Evolutionary conservation across 2,329 filamentous ascomycete genomes (phyloP).

Genomic region (Metarhizium sp.): DNA sequence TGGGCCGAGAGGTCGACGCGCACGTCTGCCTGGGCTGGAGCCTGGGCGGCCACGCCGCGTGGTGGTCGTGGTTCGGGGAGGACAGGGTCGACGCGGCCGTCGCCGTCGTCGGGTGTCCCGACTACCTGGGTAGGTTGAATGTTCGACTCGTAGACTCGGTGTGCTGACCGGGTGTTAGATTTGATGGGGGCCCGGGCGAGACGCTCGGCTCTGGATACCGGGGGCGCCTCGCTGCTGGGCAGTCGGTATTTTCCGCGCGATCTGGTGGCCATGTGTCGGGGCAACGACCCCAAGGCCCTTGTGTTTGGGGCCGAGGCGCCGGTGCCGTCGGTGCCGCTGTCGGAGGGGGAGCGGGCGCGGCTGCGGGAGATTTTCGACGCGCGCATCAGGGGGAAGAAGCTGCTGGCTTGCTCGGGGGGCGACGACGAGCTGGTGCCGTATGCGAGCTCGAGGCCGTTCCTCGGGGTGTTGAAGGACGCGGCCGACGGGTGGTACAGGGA

Average conservation of each 20-base stretch:
- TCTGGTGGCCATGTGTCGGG: slow-evolving; percentile 53
- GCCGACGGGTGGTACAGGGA: slow-evolving; percentile 43
- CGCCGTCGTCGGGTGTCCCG: slow-evolving; percentile 79
- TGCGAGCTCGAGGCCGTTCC: slow-evolving; percentile 46
- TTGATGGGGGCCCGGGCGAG: slow-evolving; percentile 73
- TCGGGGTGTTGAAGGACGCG: slow-evolving; percentile 51
- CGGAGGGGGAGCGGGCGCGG: slow-evolving; percentile 30
- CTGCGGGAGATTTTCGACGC: slow-evolving; percentile 36
- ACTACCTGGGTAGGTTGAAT: slow-evolving; percentile 54
- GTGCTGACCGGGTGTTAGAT: slow-evolving; percentile 21
- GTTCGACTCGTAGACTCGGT: not conserved
- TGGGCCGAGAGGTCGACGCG: slow-evolving; percentile 43
- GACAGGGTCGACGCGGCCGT: slow-evolving; percentile 70
- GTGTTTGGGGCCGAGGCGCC: slow-evolving; percentile 46
- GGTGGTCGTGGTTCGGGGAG: slow-evolving; percentile 74
- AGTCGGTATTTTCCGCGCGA: slow-evolving; percentile 66
- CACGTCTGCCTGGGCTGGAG: slow-evolving; percentile 77
- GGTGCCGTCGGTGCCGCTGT: slow-evolving; percentile 21
- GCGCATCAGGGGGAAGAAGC: slow-evolving; percentile 49
- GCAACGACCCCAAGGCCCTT: slow-evolving; percentile 66
- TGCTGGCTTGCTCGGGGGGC: slow-evolving; percentile 56
- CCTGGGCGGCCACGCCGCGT: slow-evolving; percentile 78
- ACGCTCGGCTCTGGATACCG: slow-evolving; percentile 46
- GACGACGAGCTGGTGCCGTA: slow-evolving; percentile 68
- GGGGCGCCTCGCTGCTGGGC: slow-evolving; percentile 59